Percentiles rank a stretch among this genome's conserved stretches.
These are phyloP conservation scores for Phytophthora idaei DNA, from an alignment of 352 stramenopile genomes.

Conservation along the genomic window DNA sequence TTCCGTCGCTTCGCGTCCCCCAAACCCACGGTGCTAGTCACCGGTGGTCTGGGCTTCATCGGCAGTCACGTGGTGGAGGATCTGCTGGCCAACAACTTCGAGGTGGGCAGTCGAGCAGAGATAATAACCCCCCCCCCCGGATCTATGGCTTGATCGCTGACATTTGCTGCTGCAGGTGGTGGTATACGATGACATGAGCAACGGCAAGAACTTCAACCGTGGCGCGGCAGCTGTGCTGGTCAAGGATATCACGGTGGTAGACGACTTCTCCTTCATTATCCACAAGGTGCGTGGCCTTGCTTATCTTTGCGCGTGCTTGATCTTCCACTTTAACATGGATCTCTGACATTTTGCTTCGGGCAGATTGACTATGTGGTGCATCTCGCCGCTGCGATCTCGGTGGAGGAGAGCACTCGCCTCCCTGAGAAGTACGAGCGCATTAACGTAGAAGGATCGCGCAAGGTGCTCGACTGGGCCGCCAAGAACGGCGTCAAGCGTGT, in stretches of 20 bases:
- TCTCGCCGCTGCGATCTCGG: slow-evolving; percentile 82
- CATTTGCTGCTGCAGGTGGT: slow-evolving; percentile 55
- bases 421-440: slow-evolving; percentile 88
- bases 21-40: slow-evolving; percentile 76
- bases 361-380: slow-evolving; percentile 87
- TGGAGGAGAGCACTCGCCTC: slow-evolving; percentile 85
- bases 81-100: slow-evolving; percentile 73
- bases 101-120: slow-evolving; percentile 36
- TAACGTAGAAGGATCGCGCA: slow-evolving; percentile 82
- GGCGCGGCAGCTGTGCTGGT: slow-evolving; percentile 72
- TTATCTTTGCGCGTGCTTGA: not conserved
- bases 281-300: slow-evolving; percentile 55
- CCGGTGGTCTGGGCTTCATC: slow-evolving; percentile 83
- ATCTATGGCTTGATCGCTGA: slow-evolving; percentile 8
- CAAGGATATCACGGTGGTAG: slow-evolving; percentile 84
- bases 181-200: slow-evolving; percentile 90
- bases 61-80: slow-evolving; percentile 88
- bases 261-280: slow-evolving; percentile 82
- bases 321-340: slow-evolving; percentile 6
- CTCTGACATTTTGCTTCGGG: not conserved
- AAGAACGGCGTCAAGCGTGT: slow-evolving; percentile 82
- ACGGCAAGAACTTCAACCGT: slow-evolving; percentile 87
- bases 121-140: not conserved
- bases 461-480: slow-evolving; percentile 79
- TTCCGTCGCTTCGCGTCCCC: slow-evolving; percentile 35